These are phyloP conservation scores for Lophiostoma macrostomum DNA, from an alignment of 495 filamentous ascomycete species.

Conservation along the genomic window DNA sequence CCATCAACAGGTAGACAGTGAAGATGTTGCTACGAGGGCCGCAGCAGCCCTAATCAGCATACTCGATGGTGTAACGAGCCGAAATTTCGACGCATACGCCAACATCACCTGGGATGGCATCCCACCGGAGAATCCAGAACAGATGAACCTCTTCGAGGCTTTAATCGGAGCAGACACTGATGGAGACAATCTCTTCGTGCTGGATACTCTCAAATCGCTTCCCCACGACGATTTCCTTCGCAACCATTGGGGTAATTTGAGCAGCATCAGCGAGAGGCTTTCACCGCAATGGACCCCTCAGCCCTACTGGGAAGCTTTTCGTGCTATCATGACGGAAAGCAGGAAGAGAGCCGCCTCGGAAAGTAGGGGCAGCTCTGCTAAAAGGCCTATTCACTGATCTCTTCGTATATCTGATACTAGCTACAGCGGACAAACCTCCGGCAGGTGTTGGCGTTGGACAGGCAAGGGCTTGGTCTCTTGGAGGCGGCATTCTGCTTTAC, in stretches of 20 bases:
- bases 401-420: not conserved
- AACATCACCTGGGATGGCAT: slow-evolving; percentile 21
- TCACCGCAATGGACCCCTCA: slow-evolving; percentile 4
- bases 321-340: slow-evolving; percentile 15
- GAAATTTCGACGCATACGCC: slow-evolving; percentile 25
- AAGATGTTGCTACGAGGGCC: slow-evolving; percentile 15
- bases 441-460: no score
- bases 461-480: no score
- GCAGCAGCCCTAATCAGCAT: slow-evolving; percentile 28
- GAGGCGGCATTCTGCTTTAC: no score
- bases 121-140: slow-evolving; percentile 3
- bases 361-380: slow-evolving; percentile 16
- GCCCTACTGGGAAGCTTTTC: slow-evolving; percentile 15
- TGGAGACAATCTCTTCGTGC: slow-evolving; percentile 7
- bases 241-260: slow-evolving; percentile 23
- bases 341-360: slow-evolving; percentile 25
- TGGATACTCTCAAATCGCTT: slow-evolving; percentile 22
- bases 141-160: slow-evolving; percentile 26
- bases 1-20: slow-evolving; percentile 8
- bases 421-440: no score
- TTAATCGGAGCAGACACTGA: slow-evolving; percentile 19
- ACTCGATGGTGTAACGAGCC: slow-evolving; percentile 22
- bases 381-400: slow-evolving; percentile 21
- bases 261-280: slow-evolving; percentile 11
- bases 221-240: slow-evolving; percentile 24